phyloP scores from a whole-genome alignment of 441 rosid genomes.

The Euphorbia neoarborescens region DNA sequence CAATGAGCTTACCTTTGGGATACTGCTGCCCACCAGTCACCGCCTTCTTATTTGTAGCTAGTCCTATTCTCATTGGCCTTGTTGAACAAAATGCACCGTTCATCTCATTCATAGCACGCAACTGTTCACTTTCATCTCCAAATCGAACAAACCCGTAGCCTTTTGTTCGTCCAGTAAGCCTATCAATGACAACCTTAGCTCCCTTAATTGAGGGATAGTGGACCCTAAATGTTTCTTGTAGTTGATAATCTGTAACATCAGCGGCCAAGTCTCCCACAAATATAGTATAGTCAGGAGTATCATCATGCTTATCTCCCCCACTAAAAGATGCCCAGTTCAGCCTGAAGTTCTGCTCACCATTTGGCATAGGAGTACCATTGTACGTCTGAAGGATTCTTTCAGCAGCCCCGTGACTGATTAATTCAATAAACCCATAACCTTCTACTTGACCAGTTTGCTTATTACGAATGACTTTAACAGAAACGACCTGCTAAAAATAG shows the following conservation, averaged over 20 bases:
- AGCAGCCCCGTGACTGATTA: constrained; percentile 40
- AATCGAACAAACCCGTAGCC: constrained; percentile 74
- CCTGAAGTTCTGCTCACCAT: constrained; percentile 55
- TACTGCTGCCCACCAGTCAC: constrained; percentile 36
- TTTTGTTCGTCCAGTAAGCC: constrained; percentile 57
- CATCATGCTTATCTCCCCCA: constrained; percentile 65
- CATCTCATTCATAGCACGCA: constrained; percentile 68
- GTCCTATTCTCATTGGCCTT: constrained; percentile 64
- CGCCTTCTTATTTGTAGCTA: constrained; percentile 53
- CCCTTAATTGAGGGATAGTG: constrained; percentile 48
- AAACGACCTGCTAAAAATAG: constrained; percentile 34
- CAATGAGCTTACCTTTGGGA: constrained; percentile 38
- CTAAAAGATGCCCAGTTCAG: constrained; percentile 69
- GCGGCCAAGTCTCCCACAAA: constrained; percentile 79
- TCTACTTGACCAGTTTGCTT: constrained; percentile 53
- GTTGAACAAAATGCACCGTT: constrained; percentile 58
- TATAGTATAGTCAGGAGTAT: constrained; percentile 53
- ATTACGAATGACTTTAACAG: constrained; percentile 60
- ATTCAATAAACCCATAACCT: constrained; percentile 67
- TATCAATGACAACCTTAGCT: constrained; percentile 72
- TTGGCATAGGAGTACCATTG: constrained; percentile 58
- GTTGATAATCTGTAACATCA: constrained; percentile 61
- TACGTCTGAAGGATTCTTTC: constrained; percentile 54
- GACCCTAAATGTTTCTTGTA: constrained; percentile 62
- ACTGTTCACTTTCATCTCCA: constrained; percentile 54